Conservation (phyloP, 139 green algal genomes). For the Auxenochlorella pyrenoidosa region DNA sequence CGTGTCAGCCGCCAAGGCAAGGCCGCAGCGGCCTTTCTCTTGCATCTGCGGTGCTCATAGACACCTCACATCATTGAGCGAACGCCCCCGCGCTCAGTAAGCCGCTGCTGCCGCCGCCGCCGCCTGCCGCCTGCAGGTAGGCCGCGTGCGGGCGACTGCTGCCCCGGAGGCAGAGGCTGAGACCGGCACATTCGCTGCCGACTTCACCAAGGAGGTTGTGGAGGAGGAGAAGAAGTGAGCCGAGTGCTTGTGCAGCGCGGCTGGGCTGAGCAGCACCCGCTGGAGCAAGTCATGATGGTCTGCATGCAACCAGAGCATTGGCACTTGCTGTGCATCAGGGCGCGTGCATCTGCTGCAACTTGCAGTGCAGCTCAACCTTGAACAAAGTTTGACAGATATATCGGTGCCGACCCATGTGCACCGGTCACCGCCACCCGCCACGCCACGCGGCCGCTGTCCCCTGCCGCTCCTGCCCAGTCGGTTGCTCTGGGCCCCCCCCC, state of each 20-base stretch:
- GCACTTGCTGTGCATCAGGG: no score
- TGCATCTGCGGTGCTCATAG: background rate
- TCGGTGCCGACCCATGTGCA: no score
- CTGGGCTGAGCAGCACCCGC: background rate
- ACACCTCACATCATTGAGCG: no score
- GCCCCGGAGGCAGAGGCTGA: background rate
- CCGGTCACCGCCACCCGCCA: no score
- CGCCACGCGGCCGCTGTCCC: no score
- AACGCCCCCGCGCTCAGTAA: background rate
- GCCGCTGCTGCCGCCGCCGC: background rate
- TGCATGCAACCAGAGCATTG: no score
- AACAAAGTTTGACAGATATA: no score
- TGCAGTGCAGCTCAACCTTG: no score
- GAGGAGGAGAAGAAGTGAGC: constrained; percentile 44
- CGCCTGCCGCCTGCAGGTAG: background rate
- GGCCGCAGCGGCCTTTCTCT: background rate
- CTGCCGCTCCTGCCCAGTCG: no score
- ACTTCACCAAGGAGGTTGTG: constrained; percentile 38
- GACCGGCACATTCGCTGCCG: background rate
- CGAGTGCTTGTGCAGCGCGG: background rate
- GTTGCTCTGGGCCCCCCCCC: no score
- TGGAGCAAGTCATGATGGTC: background rate
- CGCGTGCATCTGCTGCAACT: no score
- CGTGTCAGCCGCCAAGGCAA: background rate
- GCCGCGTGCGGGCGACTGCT: background rate